Base-by-base conservation (phyloP, 2,329 filamentous ascomycete genomes). In the Chalaropsis thielavioides region DNA sequence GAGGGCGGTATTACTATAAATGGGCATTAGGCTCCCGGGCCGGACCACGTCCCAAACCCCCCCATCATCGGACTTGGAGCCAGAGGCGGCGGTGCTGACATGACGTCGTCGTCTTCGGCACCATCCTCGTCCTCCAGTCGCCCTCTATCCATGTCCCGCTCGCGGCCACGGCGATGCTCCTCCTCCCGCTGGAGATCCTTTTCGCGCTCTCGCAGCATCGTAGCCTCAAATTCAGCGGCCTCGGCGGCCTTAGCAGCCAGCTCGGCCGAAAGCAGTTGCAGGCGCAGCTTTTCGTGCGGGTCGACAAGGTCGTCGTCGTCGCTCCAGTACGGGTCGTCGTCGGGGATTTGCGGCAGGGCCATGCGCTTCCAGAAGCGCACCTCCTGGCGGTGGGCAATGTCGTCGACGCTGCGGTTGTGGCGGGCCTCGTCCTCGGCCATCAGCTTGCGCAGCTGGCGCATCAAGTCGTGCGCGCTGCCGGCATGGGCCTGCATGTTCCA, bases 231-330 rank as follows among this genome's bases (percentile, higher is more conserved):
- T 24, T 69, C 68, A 64, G 74, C 72, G 61, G 71, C 72, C 41
- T 75, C 73, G 3, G 72, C 72, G 60, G 72, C 73, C 38, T 73
- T 73, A 51, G 72, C 71, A 68, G 67, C 72, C 69, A 75, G 65
- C 35, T 71, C 71, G 10, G 72, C 72, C 31, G 76, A 73, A 49
- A 75, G 73, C 15, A 74, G 75, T 2, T 73, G 75, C 62, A 82
- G 71, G 44, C 83, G 75, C 69, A 78, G 75, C 76, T 86, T 86
- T 74, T 86, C 83, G 15, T 79, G 78, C 0, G 77, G 75, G 67
- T 87, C 84, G 31, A 86, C 78, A 24, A 87, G 72, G 69, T 87
- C 84, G 69, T 86, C 84, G 68, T 87, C 84, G 66, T 83, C 83
- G 70, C 83, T 86, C 78, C 82, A 85, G 71, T 78, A 84, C 1